Evolutionary conservation across 2,329 filamentous ascomycete species (phyloP).

Genomic region (Zasmidium citrigriseum): DNA sequence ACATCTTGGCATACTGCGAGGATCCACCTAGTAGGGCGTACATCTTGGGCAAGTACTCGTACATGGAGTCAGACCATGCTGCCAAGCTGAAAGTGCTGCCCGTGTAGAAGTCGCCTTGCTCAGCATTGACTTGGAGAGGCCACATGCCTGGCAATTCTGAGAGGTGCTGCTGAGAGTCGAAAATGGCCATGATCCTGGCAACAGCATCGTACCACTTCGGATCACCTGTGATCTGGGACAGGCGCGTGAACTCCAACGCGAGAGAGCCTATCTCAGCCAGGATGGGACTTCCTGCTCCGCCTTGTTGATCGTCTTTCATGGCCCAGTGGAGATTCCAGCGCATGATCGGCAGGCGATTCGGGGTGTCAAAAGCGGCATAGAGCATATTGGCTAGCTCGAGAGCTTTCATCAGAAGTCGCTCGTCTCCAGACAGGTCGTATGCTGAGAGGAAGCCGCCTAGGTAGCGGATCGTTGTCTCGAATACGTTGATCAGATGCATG

Average conservation of each 20-base stretch:
- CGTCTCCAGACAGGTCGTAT: constrained; percentile 63
- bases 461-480: constrained; percentile 72
- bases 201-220: constrained; percentile 64
- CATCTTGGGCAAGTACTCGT: constrained; percentile 37
- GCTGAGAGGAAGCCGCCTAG: constrained; percentile 69
- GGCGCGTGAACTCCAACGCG: constrained; percentile 62
- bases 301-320: constrained; percentile 27
- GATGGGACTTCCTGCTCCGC: constrained; percentile 37
- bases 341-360: constrained; percentile 65
- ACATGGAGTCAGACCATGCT: constrained; percentile 37
- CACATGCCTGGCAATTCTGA: constrained; percentile 64
- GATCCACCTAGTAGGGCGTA: constrained; percentile 30
- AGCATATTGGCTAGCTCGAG: constrained; percentile 64
- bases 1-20: constrained; percentile 45
- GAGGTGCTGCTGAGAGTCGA: constrained; percentile 55
- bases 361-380: constrained; percentile 68
- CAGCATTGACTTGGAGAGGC: constrained; percentile 56
- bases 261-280: constrained; percentile 60
- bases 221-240: constrained; percentile 64
- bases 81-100: constrained; percentile 33
- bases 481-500: constrained; percentile 60
- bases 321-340: constrained; percentile 57
- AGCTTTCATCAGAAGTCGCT: constrained; percentile 62
- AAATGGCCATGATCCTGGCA: constrained; percentile 57
- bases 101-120: constrained; percentile 35